Evolutionary conservation across 768 basidiomycete species (phyloP).

Genomic region (Tremella fuciformis): DNA sequence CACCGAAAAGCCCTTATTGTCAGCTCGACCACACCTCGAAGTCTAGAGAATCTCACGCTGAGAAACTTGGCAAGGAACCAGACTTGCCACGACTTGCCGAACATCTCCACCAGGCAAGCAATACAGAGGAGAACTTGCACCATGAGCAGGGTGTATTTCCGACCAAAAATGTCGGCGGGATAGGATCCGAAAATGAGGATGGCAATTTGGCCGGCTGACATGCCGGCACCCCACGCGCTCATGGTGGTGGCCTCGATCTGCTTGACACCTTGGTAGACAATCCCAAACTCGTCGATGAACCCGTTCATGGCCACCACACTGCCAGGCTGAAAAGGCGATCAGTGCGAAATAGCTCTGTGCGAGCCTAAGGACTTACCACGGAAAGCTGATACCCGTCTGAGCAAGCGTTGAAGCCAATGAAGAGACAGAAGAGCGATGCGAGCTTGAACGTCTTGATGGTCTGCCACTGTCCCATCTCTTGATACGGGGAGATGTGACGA

Average conservation of each 20-base stretch:
- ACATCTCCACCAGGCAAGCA: constrained; percentile 7
- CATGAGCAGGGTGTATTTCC: constrained; percentile 4
- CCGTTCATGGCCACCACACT: constrained; percentile 6
- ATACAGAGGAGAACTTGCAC: constrained; percentile 2
- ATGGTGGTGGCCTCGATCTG: neutral
- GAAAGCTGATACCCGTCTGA: constrained; percentile 9
- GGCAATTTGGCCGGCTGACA: neutral
- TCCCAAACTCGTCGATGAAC: constrained; percentile 9
- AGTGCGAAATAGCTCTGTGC: neutral
- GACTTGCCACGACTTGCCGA: no score
- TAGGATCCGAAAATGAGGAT: neutral
- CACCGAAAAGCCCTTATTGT: no score
- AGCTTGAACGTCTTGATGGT: constrained; percentile 7
- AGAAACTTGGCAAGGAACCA: no score
- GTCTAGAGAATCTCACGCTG: no score
- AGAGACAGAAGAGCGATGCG: neutral
- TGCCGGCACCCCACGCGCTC: neutral
- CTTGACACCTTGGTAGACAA: no score
- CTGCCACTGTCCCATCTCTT: no score
- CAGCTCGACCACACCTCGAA: no score
- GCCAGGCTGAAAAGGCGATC: constrained; percentile 5
- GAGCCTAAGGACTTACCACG: neutral
- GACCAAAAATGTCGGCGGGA: constrained; percentile 5
- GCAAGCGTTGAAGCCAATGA: constrained; percentile 9
- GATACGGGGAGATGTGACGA: no score